These are phyloP conservation scores for Termitomyces titanicus DNA, from an alignment of 768 basidiomycete species.

Conservation along the genomic window DNA sequence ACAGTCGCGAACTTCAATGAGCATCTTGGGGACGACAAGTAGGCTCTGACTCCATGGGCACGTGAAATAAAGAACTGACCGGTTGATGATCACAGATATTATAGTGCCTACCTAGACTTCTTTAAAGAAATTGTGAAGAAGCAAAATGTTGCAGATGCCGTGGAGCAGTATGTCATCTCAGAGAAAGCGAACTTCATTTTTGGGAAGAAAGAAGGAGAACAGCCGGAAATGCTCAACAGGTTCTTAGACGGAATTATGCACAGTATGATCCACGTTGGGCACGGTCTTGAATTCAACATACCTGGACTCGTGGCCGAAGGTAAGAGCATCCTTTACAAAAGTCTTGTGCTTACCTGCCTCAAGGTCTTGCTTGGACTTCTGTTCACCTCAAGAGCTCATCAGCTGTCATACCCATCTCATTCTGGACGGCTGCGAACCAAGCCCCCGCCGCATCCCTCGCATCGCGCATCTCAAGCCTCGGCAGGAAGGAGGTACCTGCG, in stretches of 20 bases:
- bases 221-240: slow-evolving; percentile 45
- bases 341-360: background rate
- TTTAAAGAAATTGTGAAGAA: slow-evolving; percentile 37
- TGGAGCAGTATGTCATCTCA: slow-evolving; percentile 60
- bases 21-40: slow-evolving; percentile 55
- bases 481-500: background rate
- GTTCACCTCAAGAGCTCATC: slow-evolving; percentile 38
- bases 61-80: background rate
- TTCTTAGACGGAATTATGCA: slow-evolving; percentile 57
- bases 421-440: slow-evolving; percentile 15
- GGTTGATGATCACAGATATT: slow-evolving; percentile 37
- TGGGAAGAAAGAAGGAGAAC: slow-evolving; percentile 20
- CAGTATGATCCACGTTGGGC: slow-evolving; percentile 61
- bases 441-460: slow-evolving; percentile 1
- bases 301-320: slow-evolving; percentile 64
- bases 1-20: slow-evolving; percentile 43
- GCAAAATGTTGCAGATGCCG: slow-evolving; percentile 33
- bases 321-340: slow-evolving; percentile 16
- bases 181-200: slow-evolving; percentile 38
- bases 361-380: slow-evolving; percentile 56
- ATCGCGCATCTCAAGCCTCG: slow-evolving; percentile 4
- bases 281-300: slow-evolving; percentile 58
- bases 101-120: slow-evolving; percentile 48
- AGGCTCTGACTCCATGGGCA: slow-evolving; percentile 11
- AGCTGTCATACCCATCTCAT: slow-evolving; percentile 25